Evolutionary conservation across 257 asterid genomes (phyloP).

Genomic region (Solanum piurae): DNA sequence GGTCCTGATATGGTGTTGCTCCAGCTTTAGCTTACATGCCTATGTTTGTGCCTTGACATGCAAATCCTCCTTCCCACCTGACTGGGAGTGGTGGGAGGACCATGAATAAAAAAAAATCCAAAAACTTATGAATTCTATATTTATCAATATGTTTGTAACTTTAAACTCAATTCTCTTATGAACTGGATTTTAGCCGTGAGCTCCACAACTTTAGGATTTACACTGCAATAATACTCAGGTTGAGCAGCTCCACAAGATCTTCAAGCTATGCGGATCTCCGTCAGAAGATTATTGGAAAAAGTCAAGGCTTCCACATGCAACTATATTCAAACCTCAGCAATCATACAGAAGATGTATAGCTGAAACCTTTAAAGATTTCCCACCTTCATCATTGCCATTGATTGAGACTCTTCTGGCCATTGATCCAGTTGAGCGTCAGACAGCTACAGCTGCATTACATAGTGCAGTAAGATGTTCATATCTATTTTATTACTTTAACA

Average conservation of each 20-base stretch:
- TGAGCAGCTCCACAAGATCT: constrained; percentile 86
- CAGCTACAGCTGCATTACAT: constrained; percentile 58
- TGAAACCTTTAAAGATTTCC: constrained; percentile 66
- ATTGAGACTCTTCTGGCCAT: constrained; percentile 72
- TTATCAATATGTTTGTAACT: background rate
- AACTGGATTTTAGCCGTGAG: background rate
- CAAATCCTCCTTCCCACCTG: background rate
- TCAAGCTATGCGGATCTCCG: constrained; percentile 90
- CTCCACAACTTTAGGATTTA: background rate
- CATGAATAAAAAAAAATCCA: background rate
- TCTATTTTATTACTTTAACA: background rate
- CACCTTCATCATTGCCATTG: constrained; percentile 63
- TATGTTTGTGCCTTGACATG: background rate
- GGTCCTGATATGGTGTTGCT: background rate
- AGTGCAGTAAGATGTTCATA: constrained; percentile 57
- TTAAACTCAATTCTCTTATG: background rate
- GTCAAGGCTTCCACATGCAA: constrained; percentile 74
- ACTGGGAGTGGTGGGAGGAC: background rate
- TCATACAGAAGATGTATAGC: constrained; percentile 64
- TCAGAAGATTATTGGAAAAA: constrained; percentile 79
- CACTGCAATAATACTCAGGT: constrained; percentile 33
- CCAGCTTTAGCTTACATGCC: background rate
- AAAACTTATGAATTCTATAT: background rate
- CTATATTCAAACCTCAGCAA: constrained; percentile 81
- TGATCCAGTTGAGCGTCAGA: constrained; percentile 74